Evolutionary conservation across 2,329 filamentous ascomycete species (phyloP).

Genomic region (Talaromyces atroroseus): DNA sequence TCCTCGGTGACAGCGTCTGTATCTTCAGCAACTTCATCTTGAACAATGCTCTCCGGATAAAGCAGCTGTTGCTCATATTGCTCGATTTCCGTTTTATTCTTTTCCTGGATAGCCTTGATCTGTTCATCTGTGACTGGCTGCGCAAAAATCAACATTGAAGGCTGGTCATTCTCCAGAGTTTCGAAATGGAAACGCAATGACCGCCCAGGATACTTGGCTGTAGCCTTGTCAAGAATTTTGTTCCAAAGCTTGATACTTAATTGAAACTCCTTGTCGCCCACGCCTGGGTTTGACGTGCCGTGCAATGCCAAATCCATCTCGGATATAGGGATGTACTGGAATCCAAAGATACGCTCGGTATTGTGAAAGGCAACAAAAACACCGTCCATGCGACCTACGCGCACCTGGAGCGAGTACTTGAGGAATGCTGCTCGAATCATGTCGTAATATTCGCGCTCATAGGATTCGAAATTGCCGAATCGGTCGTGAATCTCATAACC

Average conservation of each 20-base stretch:
- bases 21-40: slow-evolving; percentile 13
- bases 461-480: slow-evolving; percentile 80
- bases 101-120: slow-evolving; percentile 67
- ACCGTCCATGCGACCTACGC: slow-evolving; percentile 97
- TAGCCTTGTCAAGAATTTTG: slow-evolving; percentile 69
- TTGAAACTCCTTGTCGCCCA: slow-evolving; percentile 83
- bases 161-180: slow-evolving; percentile 55
- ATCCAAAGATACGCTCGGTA: slow-evolving; percentile 89
- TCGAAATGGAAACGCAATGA: slow-evolving; percentile 80
- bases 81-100: slow-evolving; percentile 59
- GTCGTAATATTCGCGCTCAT: slow-evolving; percentile 91
- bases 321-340: slow-evolving; percentile 80
- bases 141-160: slow-evolving; percentile 84
- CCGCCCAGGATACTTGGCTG: slow-evolving; percentile 64
- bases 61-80: slow-evolving; percentile 57
- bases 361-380: slow-evolving; percentile 98
- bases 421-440: slow-evolving; percentile 93
- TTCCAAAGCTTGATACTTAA: slow-evolving; percentile 75
- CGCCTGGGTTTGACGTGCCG: slow-evolving; percentile 57
- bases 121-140: slow-evolving; percentile 72
- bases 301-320: slow-evolving; percentile 94
- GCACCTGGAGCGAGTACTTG: slow-evolving; percentile 93
- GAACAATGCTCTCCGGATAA: slow-evolving; percentile 23
- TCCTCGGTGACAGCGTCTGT: background rate
- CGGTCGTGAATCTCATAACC: slow-evolving; percentile 80